Conservation (phyloP, 2,329 filamentous ascomycete species). For the Alternaria solani region DNA sequence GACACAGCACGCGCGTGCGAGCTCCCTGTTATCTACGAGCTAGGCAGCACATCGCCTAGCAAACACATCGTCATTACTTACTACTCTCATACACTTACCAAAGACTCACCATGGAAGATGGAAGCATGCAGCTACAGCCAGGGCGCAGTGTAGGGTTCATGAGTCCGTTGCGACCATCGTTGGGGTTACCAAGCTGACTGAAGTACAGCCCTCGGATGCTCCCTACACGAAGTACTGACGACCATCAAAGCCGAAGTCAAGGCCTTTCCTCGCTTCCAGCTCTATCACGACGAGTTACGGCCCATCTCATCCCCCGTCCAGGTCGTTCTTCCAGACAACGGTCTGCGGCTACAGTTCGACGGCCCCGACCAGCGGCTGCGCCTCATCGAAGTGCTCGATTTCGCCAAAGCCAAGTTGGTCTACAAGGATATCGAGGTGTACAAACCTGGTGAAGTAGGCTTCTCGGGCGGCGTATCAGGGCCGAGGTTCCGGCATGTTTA, state of each 20-base stretch:
- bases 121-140: constrained; percentile 40
- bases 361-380: constrained; percentile 90
- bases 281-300: constrained; percentile 77
- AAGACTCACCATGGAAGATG: constrained; percentile 40
- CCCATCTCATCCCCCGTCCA: constrained; percentile 80
- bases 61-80: constrained; percentile 1
- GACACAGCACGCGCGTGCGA: constrained; percentile 30
- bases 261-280: constrained; percentile 81
- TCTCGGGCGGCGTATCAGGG: constrained; percentile 57
- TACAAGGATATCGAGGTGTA: constrained; percentile 85
- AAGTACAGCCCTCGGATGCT: constrained; percentile 79
- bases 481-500: constrained; percentile 91
- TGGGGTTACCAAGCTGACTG: constrained; percentile 23
- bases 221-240: constrained; percentile 87
- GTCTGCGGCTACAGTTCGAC: constrained; percentile 89
- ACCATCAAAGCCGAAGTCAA: constrained; percentile 87
- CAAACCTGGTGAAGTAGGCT: constrained; percentile 60
- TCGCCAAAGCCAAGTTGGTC: constrained; percentile 81
- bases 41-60: constrained; percentile 19
- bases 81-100: neutral
- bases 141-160: constrained; percentile 51
- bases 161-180: constrained; percentile 36
- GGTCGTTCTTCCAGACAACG: constrained; percentile 81
- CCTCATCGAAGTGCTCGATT: constrained; percentile 89
- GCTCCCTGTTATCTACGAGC: constrained; percentile 17